Evolutionary conservation across 2,329 filamentous ascomycete species (phyloP).

Genomic region (Xylariaceae sp.): DNA sequence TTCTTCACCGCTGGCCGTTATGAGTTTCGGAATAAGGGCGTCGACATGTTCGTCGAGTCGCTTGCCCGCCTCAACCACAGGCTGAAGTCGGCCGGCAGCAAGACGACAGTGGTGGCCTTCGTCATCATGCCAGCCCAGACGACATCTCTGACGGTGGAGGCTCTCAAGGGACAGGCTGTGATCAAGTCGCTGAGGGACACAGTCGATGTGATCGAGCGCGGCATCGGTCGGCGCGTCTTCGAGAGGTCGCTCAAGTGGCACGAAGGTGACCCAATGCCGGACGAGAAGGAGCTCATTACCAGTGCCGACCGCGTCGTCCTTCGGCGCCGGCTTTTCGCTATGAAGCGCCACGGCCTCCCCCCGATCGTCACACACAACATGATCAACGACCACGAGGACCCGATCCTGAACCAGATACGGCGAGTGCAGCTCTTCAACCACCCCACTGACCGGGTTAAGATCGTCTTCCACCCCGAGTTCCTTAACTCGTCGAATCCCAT

Average conservation of each 20-base stretch:
- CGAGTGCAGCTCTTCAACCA: slow-evolving; percentile 97
- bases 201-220: slow-evolving; percentile 83
- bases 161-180: slow-evolving; percentile 91
- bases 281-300: slow-evolving; percentile 93
- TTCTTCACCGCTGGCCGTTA: slow-evolving; percentile 97
- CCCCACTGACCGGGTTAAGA: slow-evolving; percentile 88
- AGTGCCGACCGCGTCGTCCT: slow-evolving; percentile 88
- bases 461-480: slow-evolving; percentile 97
- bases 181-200: slow-evolving; percentile 95
- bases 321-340: slow-evolving; percentile 84
- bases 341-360: slow-evolving; percentile 85
- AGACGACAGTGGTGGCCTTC: slow-evolving; percentile 92
- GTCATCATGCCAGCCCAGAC: slow-evolving; percentile 99
- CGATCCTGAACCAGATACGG: slow-evolving; percentile 90
- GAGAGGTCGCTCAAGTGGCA: slow-evolving; percentile 93
- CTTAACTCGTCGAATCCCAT: slow-evolving; percentile 93
- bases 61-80: slow-evolving; percentile 90
- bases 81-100: slow-evolving; percentile 76
- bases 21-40: slow-evolving; percentile 96
- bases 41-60: slow-evolving; percentile 99
- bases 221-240: slow-evolving; percentile 88
- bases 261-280: slow-evolving; percentile 85
- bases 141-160: slow-evolving; percentile 87
- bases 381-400: slow-evolving; percentile 88
- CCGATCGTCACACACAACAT: slow-evolving; percentile 99